Evolutionary conservation across 140 eudicot species (phyloP), one percentile per base, ranked within the genome.

Genomic region (Stevia rebaudiana): DNA sequence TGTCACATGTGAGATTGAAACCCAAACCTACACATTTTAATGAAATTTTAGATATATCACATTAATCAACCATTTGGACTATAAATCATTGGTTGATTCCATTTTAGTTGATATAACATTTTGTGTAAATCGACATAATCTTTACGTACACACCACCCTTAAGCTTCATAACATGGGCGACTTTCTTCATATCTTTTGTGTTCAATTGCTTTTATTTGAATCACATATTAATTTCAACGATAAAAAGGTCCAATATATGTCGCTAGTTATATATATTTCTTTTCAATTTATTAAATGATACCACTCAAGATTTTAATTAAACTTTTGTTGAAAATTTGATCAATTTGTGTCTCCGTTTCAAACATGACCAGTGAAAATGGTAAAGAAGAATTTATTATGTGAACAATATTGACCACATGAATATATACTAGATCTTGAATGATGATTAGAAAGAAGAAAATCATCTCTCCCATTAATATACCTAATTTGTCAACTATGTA

Each of bases 401-500:
- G 25, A 52, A 55, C 66, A 56, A 63, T 5, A 41, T 31, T 72
- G 57, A 63, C 41, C 72, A 72, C 56, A 64, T 52, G 72, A 63
- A 42, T 63, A 60, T 30, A 28, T 28, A 60, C 18, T 13, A 60
- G 55, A 50, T 74, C 33, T 23, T 74, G 70, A 74, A 74, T 66
- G 58, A 50, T 60, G 44, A 56, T 49, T 36, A 57, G 57, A 33
- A 65, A 65, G 72, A 73, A 53, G 72, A 65, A 73, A 22, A 3
- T 11, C 67, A 68, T 68, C 36, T 19, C 55, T 11, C 33, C 56
- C 40, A 24, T 69, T 52, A 62, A 28, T 28, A 28, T 36, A 36
- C 52, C 61, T 63, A 53, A 76, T 8, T 63, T 76, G 36, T 76
- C 68, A 76, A 63, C 76, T 63, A 44, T 52, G 54, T 61, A 36